Evolutionary conservation across 495 filamentous ascomycete species (phyloP).

Genomic region (Cenococcum geophilum): DNA sequence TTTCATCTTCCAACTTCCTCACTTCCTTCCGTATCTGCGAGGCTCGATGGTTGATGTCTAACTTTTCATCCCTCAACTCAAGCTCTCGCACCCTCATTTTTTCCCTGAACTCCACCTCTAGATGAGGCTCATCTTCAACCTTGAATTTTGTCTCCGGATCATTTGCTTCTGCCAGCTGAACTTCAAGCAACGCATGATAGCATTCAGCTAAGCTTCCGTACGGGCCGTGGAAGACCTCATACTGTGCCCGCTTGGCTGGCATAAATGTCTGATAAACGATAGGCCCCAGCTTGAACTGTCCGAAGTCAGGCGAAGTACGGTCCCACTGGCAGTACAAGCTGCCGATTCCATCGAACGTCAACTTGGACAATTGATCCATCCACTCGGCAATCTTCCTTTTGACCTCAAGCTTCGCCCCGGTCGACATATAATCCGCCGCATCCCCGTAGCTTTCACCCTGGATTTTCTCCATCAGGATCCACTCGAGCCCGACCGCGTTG

Average conservation of each 20-base stretch:
- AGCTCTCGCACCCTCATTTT: too few species aligned
- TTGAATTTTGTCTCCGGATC: too few species aligned
- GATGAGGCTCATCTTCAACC: too few species aligned
- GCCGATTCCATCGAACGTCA: background rate
- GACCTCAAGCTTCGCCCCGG: background rate
- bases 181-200: background rate
- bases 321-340: conserved; percentile 4
- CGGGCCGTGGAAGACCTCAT: background rate
- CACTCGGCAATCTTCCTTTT: background rate
- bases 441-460: background rate
- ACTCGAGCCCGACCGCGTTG: conserved; percentile 53
- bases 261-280: background rate
- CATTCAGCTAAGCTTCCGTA: background rate
- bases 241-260: background rate
- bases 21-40: too few species aligned
- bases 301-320: background rate
- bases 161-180: too few species aligned
- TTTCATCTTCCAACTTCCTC: too few species aligned
- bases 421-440: background rate
- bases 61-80: too few species aligned
- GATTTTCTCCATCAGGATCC: conserved; percentile 52
- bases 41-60: too few species aligned
- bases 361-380: background rate
- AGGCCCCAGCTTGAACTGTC: background rate
- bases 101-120: too few species aligned